Evolutionary conservation across 768 basidiomycete genomes (phyloP).

Genomic region (Mycena epipterygia): DNA sequence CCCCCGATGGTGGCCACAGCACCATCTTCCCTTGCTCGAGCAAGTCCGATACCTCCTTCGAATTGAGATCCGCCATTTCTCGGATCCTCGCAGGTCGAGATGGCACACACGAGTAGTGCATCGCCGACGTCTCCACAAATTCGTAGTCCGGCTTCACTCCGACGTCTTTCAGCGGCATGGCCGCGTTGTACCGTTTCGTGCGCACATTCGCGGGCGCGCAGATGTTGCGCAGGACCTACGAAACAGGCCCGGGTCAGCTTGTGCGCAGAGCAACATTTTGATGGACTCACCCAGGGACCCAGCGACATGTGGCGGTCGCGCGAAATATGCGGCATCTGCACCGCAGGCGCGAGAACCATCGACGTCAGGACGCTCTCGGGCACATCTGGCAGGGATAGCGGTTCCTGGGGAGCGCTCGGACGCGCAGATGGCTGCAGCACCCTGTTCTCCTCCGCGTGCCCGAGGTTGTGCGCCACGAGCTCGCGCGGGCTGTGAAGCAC

Average conservation of each 20-base stretch:
- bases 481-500: constrained; percentile 61
- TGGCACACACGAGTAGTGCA: constrained; percentile 53
- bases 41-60: constrained; percentile 61
- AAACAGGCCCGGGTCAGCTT: constrained; percentile 39
- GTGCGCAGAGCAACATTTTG: constrained; percentile 1
- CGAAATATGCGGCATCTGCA: constrained; percentile 62
- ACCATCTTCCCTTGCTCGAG: constrained; percentile 60
- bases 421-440: constrained; percentile 51
- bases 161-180: constrained; percentile 43
- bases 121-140: constrained; percentile 59
- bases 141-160: constrained; percentile 62
- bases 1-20: constrained; percentile 56
- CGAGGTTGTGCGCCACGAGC: constrained; percentile 64
- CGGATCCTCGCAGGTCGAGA: constrained; percentile 56
- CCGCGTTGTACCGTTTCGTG: constrained; percentile 58
- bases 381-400: constrained; percentile 50
- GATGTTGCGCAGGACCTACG: constrained; percentile 62
- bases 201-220: constrained; percentile 51
- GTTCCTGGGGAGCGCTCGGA: constrained; percentile 49
- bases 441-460: constrained; percentile 51
- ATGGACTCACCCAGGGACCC: constrained; percentile 65
- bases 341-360: constrained; percentile 58
- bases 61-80: constrained; percentile 62
- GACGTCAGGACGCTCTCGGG: constrained; percentile 66
- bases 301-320: constrained; percentile 64